These are phyloP conservation scores for Aureobasidium sp. DNA, from an alignment of 2,329 filamentous ascomycete genomes.

Conservation along the genomic window DNA sequence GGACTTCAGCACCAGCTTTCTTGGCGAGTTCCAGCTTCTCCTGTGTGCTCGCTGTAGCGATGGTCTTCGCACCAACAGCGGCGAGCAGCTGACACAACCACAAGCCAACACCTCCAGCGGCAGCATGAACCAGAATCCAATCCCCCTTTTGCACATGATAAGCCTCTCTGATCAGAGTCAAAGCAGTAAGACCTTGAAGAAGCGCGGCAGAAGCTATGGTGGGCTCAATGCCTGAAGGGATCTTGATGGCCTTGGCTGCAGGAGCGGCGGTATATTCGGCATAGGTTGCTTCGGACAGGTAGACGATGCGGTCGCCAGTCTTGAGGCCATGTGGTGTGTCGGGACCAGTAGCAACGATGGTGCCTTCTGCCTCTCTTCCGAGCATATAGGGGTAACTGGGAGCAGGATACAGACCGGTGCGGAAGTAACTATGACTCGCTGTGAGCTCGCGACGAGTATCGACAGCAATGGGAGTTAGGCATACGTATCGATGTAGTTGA, in stretches of 20 bases:
- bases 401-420: constrained; percentile 67
- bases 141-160: constrained; percentile 63
- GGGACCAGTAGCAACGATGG: constrained; percentile 53
- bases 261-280: constrained; percentile 51
- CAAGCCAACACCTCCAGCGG: constrained; percentile 71
- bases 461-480: constrained; percentile 13
- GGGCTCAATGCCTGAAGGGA: constrained; percentile 54
- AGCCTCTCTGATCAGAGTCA: constrained; percentile 69
- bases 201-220: constrained; percentile 59
- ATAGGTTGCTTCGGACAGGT: constrained; percentile 49
- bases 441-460: neutral
- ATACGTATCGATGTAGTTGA: constrained; percentile 84
- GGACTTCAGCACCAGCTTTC: constrained; percentile 60
- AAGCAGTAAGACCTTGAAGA: constrained; percentile 76
- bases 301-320: constrained; percentile 63
- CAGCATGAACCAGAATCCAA: constrained; percentile 77
- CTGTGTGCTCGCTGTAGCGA: constrained; percentile 66
- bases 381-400: constrained; percentile 63
- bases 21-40: constrained; percentile 66
- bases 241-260: constrained; percentile 46
- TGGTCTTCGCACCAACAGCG: constrained; percentile 63
- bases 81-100: constrained; percentile 68
- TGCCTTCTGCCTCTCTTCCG: constrained; percentile 71
- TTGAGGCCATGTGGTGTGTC: constrained; percentile 44
- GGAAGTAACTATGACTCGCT: constrained; percentile 57